Percentiles rank a stretch among this genome's conserved stretches.
phyloP scores from a whole-genome alignment of 768 basidiomycete genomes.

The Suillus americanus region DNA sequence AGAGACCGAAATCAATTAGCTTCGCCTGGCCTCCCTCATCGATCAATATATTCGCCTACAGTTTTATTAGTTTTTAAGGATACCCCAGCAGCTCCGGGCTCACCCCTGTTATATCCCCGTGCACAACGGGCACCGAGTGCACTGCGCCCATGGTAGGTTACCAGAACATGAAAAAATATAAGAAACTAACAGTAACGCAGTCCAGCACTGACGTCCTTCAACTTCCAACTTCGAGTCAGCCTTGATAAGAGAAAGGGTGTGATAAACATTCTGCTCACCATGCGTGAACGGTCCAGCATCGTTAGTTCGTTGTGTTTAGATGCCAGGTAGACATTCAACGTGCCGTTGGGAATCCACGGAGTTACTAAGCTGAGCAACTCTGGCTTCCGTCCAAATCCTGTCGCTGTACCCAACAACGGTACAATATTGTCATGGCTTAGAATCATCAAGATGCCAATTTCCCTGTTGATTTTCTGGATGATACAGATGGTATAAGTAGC shows the following conservation, averaged over 20 bases:
- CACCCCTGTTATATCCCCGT: slow-evolving; percentile 2
- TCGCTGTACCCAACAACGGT: background rate
- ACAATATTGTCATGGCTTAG: background rate
- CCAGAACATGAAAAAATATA: background rate
- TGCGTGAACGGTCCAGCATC: background rate
- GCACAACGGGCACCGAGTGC: background rate
- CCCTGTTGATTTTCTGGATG: background rate
- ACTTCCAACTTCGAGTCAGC: background rate
- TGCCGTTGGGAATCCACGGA: background rate
- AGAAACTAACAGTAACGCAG: background rate
- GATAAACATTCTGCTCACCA: background rate
- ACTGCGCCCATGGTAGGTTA: background rate
- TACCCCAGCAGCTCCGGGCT: background rate
- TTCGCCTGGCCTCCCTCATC: background rate
- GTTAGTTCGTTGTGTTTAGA: background rate
- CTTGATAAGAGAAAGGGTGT: background rate
- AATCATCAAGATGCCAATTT: background rate
- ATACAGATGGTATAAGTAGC: background rate
- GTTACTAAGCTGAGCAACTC: background rate
- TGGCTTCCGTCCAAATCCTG: background rate
- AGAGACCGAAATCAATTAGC: background rate
- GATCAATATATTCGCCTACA: background rate
- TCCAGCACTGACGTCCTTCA: background rate
- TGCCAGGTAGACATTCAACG: background rate
- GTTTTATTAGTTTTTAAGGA: background rate